Conservation (phyloP, 768 basidiomycete genomes). For the Lactarius sanguifluus region DNA sequence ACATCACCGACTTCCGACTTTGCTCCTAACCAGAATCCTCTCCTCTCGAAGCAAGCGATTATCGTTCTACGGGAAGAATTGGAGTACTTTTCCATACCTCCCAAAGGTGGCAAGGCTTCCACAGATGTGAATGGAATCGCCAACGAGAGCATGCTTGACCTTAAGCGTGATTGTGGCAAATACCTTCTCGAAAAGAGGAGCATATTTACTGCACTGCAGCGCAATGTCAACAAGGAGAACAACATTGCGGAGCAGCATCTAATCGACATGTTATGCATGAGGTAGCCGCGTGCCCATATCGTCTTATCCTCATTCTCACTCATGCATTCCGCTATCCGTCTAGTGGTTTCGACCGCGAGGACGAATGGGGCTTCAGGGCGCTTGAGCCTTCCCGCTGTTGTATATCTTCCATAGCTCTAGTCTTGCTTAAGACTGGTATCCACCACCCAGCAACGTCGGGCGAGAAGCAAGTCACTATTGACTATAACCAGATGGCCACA, state of each 20-base stretch:
- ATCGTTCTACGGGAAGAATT: slow-evolving; percentile 97
- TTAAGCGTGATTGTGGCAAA: slow-evolving; percentile 85
- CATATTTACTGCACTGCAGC: slow-evolving; percentile 96
- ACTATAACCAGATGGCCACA: slow-evolving; percentile 92
- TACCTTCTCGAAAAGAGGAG: slow-evolving; percentile 85
- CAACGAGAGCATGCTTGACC: slow-evolving; percentile 69
- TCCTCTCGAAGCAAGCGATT: slow-evolving; percentile 94
- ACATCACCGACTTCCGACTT: slow-evolving; percentile 57
- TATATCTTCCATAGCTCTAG: slow-evolving; percentile 97
- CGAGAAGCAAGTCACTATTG: slow-evolving; percentile 76
- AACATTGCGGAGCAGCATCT: slow-evolving; percentile 98
- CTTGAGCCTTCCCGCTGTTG: slow-evolving; percentile 95
- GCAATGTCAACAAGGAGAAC: slow-evolving; percentile 99
- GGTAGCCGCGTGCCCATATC: slow-evolving; percentile 54
- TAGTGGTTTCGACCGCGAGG: slow-evolving; percentile 96
- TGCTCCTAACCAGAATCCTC: slow-evolving; percentile 76
- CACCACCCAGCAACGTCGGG: slow-evolving; percentile 57
- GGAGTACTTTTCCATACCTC: slow-evolving; percentile 97
- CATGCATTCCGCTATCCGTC: background rate
- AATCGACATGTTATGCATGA: slow-evolving; percentile 99
- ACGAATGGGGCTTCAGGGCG: slow-evolving; percentile 96
- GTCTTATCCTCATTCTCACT: slow-evolving; percentile 13
- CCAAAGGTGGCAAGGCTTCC: slow-evolving; percentile 55
- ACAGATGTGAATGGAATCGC: slow-evolving; percentile 81
- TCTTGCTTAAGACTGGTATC: slow-evolving; percentile 96